These are phyloP conservation scores for Thraustotheca clavata DNA, from an alignment of 352 stramenopile species.

Conservation along the genomic window DNA sequence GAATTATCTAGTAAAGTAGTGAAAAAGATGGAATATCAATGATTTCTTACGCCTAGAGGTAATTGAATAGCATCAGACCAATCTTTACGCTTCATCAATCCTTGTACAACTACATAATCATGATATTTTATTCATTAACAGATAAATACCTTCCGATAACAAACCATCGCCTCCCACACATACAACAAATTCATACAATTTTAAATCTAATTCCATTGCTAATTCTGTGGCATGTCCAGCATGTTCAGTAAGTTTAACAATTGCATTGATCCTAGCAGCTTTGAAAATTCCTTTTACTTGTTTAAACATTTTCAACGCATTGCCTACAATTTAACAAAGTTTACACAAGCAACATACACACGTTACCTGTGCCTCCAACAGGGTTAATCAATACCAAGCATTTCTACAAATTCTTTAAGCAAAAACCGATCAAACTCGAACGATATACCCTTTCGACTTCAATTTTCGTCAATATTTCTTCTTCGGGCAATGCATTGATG, in stretches of 20 bases:
- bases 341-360: background rate
- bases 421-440: too few relatives aligned
- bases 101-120: conserved; percentile 48
- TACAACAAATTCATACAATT: conserved; percentile 56
- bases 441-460: too few relatives aligned
- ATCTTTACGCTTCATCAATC: conserved; percentile 51
- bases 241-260: conserved; percentile 40
- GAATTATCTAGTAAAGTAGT: conserved; percentile 25
- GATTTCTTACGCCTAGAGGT: conserved; percentile 38
- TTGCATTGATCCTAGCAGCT: conserved; percentile 45
- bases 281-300: conserved; percentile 43
- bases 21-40: background rate
- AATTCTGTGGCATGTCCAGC: conserved; percentile 53
- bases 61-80: conserved; percentile 48
- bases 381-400: conserved; percentile 69
- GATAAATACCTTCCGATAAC: conserved; percentile 51
- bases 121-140: background rate
- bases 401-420: conserved; percentile 23
- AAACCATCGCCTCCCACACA: conserved; percentile 56
- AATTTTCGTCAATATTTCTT: too few relatives aligned
- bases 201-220: conserved; percentile 30
- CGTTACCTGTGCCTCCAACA: conserved; percentile 35
- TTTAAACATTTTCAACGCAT: conserved; percentile 43
- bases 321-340: conserved; percentile 20
- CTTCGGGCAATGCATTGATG: too few relatives aligned